Base-by-base conservation (phyloP, 2,329 filamentous ascomycete species). In the Aspergillus versicolor region DNA sequence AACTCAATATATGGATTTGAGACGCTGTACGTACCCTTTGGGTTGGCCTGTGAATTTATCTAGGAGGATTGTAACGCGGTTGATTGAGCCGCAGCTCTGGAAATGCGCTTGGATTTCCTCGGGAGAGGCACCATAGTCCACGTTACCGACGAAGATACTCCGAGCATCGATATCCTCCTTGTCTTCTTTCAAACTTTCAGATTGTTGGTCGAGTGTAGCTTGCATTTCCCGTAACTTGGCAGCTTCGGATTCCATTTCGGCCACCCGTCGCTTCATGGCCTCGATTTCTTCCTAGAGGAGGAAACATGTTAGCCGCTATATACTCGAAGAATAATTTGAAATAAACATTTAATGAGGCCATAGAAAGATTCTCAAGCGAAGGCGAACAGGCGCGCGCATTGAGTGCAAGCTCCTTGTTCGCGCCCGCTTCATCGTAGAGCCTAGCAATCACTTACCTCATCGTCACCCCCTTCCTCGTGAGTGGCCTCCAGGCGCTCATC, bases 21-120 rank as follows among this genome's bases (percentile, higher is more conserved):
- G 44, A 32, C 27, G 38, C 17, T 24, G 8, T 12, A 84, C 88
- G 76, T 81, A 96, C 92, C 94, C 94, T 82, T 99, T 99, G n/a
- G 94, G 94, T 81, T 97, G 92, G 63, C 94, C 94, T 11, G 92
- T 96, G 72, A 97, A 97, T 81, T 99, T 99, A 80, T 99, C 94
- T 66, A 99, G 80, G 66, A 99, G 81, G 65, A 99, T 99, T 1
- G 94, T 99, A 58, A 99, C 94, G 60, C 94, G 89, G 77, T 99
- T 99, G 81, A 99, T 99, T 65, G 90, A 91, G 59, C 94, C 94
- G 69, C 92, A 96, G 81, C 88, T 95, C 81, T 96, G 92, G 79
- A 99, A 99, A 73, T 99, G 94, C 58, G 92, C 91, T 80, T 99
- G 94, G 58, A 99, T 94, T 80, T 99, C 94, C 78, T 99, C 94